Conservation (phyloP, 78 protist species). For the Pigoraptor vietnamica region DNA sequence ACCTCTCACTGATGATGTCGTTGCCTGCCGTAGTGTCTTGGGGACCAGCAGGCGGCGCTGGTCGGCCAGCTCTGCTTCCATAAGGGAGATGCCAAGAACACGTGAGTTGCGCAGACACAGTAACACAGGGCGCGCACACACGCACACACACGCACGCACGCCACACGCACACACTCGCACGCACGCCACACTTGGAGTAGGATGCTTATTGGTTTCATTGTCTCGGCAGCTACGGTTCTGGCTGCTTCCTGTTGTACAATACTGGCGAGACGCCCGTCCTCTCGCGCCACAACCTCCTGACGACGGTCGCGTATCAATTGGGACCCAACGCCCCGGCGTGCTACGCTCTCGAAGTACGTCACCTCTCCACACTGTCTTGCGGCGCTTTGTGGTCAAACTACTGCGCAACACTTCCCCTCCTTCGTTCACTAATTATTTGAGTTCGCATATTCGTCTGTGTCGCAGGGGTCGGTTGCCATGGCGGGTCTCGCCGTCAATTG, state of each 20-base stretch:
- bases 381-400: no score
- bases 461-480: slow-evolving; percentile 65
- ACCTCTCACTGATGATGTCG: no score
- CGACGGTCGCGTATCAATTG: slow-evolving; percentile 86
- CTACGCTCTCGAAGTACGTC: neutral
- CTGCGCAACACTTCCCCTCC: no score
- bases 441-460: no score
- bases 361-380: no score
- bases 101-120: neutral
- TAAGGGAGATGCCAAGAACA: slow-evolving; percentile 64
- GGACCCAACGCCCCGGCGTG: neutral
- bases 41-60: slow-evolving; percentile 97
- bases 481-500: slow-evolving; percentile 72
- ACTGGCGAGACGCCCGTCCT: slow-evolving; percentile 69
- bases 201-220: neutral
- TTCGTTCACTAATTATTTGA: no score
- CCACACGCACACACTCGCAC: no score
- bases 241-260: slow-evolving; percentile 87
- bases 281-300: slow-evolving; percentile 84
- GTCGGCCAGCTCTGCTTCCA: slow-evolving; percentile 87
- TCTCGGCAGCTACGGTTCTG: slow-evolving; percentile 83
- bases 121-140: no score
- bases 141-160: no score
- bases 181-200: neutral
- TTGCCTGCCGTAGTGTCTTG: neutral